Conservation (phyloP, 2,329 filamentous ascomycete genomes). For the Colletotrichum orbiculare region DNA sequence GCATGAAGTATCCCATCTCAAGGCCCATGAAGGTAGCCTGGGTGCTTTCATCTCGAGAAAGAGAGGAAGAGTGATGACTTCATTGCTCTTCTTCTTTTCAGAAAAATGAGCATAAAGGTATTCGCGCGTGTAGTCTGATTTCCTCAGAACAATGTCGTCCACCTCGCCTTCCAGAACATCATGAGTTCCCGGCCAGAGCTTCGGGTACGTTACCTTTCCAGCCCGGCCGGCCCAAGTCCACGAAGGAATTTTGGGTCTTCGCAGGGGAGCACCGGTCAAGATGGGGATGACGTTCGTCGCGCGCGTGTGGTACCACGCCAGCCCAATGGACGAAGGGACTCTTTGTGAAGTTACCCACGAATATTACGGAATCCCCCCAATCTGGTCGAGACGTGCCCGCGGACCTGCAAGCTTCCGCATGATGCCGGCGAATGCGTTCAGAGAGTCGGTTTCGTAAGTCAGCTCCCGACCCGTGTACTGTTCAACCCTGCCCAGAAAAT, state of each 20-base stretch:
- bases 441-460: neutral
- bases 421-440: neutral
- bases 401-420: neutral
- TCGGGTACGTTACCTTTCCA: neutral
- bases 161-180: no score
- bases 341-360: neutral
- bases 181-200: no score
- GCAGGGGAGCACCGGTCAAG: no score
- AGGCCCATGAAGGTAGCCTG: no score
- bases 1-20: no score
- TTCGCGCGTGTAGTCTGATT: no score
- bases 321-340: neutral
- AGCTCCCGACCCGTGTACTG: neutral
- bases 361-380: neutral
- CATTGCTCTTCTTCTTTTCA: accelerated
- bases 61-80: no score
- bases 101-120: no score
- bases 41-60: no score
- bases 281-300: neutral
- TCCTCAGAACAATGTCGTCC: no score
- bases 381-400: neutral
- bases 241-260: neutral
- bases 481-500: no score
- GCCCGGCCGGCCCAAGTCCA: neutral
- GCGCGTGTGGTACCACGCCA: neutral